These are phyloP conservation scores for Vigna unguiculata DNA, from an alignment of 306 rosid genomes.

Conservation along the genomic window DNA sequence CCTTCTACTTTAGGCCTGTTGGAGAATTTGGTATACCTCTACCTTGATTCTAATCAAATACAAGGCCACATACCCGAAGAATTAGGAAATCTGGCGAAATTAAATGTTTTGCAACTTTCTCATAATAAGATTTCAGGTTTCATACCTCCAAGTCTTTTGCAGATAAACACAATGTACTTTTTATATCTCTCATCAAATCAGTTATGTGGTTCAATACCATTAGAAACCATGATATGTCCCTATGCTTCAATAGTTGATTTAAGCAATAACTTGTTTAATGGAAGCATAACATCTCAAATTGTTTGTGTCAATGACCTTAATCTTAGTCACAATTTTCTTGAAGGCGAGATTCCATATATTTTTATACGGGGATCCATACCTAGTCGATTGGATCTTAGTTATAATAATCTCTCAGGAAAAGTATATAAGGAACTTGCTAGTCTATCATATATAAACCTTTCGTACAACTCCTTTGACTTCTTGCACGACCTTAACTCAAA, in stretches of 20 bases:
- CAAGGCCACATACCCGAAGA: not conserved
- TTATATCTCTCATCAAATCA: not conserved
- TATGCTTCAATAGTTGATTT: not conserved
- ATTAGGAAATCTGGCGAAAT: not conserved
- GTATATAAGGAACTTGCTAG: not conserved
- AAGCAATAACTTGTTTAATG: not conserved
- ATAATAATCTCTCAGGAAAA: not conserved
- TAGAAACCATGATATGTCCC: not conserved
- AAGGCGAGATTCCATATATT: not conserved
- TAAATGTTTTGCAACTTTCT: not conserved
- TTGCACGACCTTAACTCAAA: no score
- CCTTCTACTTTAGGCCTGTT: not conserved
- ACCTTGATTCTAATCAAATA: not conserved
- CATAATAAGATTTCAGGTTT: not conserved
- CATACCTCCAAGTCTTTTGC: not conserved
- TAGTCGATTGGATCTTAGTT: not conserved
- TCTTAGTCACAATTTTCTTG: not conserved
- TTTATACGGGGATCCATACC: rapidly evolving
- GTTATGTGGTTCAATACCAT: not conserved
- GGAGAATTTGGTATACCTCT: not conserved
- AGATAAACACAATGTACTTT: no score
- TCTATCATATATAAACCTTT: no score
- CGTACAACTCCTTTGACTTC: no score
- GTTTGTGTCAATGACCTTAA: not conserved
- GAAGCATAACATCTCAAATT: not conserved